Base-by-base conservation (phyloP, 345 rosid genomes). In the Citrus mangshanensis region DNA sequence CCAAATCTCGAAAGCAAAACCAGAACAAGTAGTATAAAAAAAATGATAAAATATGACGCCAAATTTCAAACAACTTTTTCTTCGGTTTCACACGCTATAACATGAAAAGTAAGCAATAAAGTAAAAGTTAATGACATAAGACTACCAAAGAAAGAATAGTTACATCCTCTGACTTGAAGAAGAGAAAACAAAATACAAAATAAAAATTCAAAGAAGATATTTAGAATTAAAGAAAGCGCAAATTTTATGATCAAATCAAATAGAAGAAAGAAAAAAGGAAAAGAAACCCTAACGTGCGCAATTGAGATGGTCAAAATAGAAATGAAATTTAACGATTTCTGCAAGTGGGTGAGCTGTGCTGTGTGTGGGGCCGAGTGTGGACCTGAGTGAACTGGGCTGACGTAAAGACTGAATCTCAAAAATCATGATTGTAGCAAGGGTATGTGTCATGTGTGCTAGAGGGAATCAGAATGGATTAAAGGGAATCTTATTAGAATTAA, bases 251-350 rank as follows among this genome's bases (percentile, higher is more conserved):
- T 61, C 18, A 46, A 60, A 37, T 24, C 38, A 10, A 42, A 19
- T 24, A 1, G 67, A 49, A 10, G 25, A 61, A 3, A 58, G 9
- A 1, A 32, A 51, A 35, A 69, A 55, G 3, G 25, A 24, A 59
- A 72, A 61, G 58, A 77, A 60, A 75, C 81, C 81, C 76, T 32
- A 77, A 54, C 75, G 72, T 74, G 61, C 69, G 25, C 62, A 25
- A 77, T 60, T 32, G 14, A 27, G 63, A 7, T 16, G 77, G 77
- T 71, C 77, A 72, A 67, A 58, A 30, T 12, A n/a, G 79, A 64
- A 70, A 70, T 70, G 76, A 70, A 78, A 16, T 22, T 28, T 25
- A 46, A 27, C 7, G 60, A 62, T 14, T 13, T 28, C 16, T 13
- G 34, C 19, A 9, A 9, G 62, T 21, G 46, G 63, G 63, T 54